Base-by-base conservation (phyloP, 129 eudicot species). In the Chrysanthemum lavandulifolium region DNA sequence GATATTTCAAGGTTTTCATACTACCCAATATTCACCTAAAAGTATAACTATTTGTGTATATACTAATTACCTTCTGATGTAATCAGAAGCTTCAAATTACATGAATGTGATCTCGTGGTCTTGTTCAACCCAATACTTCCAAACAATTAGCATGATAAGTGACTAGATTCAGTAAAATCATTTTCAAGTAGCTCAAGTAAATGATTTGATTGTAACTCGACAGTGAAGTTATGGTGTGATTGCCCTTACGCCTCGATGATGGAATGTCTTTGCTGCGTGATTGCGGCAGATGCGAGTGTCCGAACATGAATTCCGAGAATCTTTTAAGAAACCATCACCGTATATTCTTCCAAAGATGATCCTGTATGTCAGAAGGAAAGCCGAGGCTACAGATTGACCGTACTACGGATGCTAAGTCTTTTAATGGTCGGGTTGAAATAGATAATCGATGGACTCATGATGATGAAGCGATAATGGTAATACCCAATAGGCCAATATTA, bases 161-260 rank as follows among this genome's bases (percentile, higher is more conserved):
- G 40, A 33, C 40, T 33, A n/a, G n/a, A n/a, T n/a, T n/a, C n/a
- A n/a, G 40, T 33, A 33, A 4, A 2, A 29, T 29, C 33, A 29
- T 29, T 29, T 29, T 29, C 33, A 29, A 29, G 33, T 29, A 29
- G 33, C 33, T 29, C 33, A 29, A 29, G 33, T 29, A 29, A 29
- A 29, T 60, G 45, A 27, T 55, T 19, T 56, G 40, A 36, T 36
- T 64, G 29, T 61, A 58, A 18, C 19, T 50, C 56, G 54, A 74
- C 87, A 93, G 96, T 88, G 51, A 94, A 90, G 78, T 74, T 94
- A 76, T 90, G 97, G 97, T 94, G 97, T 73, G 97, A 94, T 82
- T 94, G 99, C 79, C 99, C 93, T 18, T 90, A 88, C 82, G 98
- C 97, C 93, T 16, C n/a, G 98, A 94, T 75, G 97, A 94, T 77